A percentile compares a stretch with the other conserved stretches of the same genome.
phyloP scores from a whole-genome alignment of 2,329 filamentous ascomycete species.

The Colletotrichum chrysophilum region DNA sequence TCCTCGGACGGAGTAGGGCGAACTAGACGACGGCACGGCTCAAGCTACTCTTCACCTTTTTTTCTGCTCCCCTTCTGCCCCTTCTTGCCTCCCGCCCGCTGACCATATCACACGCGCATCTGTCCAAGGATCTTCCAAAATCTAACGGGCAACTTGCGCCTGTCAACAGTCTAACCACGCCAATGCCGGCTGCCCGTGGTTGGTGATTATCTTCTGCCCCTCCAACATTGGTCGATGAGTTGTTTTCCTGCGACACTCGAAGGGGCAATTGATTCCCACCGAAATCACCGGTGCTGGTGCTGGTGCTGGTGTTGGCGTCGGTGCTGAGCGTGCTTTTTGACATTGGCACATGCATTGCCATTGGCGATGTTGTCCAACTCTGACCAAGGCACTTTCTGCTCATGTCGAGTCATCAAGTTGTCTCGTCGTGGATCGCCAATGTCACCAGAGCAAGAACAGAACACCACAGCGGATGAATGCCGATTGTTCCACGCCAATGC shows the following conservation, averaged over 20 bases:
- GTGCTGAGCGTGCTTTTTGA: neutral
- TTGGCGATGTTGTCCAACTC: neutral
- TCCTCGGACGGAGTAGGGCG: conserved; percentile 9
- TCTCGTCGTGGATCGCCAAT: neutral
- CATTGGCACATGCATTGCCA: neutral
- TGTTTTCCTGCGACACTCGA: neutral
- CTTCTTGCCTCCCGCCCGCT: neutral
- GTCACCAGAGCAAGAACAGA: neutral
- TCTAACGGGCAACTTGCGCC: neutral
- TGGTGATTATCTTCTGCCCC: neutral
- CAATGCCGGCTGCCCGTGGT: neutral
- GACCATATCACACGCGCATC: conserved; percentile 12
- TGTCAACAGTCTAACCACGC: neutral
- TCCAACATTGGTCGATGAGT: conserved; percentile 8
- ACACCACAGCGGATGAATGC: neutral
- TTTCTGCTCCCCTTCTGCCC: neutral
- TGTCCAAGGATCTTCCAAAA: neutral
- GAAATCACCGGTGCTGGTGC: neutral
- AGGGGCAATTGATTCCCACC: neutral
- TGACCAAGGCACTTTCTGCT: neutral
- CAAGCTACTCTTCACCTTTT: neutral
- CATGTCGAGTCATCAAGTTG: neutral
- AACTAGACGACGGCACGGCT: neutral
- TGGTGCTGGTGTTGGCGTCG: neutral
- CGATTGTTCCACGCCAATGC: conserved; percentile 1